A percentile compares a stretch with the other conserved stretches of the same genome.
These are phyloP conservation scores for Pulveroboletus sp. DNA, from an alignment of 768 basidiomycete genomes.

Conservation along the genomic window DNA sequence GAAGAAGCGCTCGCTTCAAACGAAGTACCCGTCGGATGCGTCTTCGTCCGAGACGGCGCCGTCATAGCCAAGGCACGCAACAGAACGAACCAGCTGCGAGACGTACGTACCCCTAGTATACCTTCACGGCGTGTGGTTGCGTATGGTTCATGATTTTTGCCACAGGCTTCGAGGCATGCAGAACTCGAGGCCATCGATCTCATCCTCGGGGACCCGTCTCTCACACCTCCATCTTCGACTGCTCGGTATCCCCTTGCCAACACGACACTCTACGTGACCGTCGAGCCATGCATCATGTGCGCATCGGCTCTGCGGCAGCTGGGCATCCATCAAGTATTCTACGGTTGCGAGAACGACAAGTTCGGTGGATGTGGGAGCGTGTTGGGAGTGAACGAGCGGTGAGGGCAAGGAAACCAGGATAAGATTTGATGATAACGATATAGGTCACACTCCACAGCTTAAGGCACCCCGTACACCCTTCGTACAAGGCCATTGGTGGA, in stretches of 20 bases:
- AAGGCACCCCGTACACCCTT: constrained; percentile 65
- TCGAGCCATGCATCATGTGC: constrained; percentile 99
- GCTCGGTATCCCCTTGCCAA: constrained; percentile 59
- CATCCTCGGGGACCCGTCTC: constrained; percentile 60
- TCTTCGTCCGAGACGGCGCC: constrained; percentile 76
- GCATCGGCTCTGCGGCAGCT: constrained; percentile 92
- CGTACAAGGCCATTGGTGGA: constrained; percentile 72
- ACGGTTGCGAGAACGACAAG: constrained; percentile 91
- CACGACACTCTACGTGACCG: constrained; percentile 93
- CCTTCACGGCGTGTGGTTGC: not conserved
- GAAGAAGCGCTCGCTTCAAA: constrained; percentile 78
- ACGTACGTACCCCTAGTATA: constrained; percentile 46
- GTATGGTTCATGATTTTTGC: not conserved
- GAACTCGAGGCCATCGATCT: constrained; percentile 95
- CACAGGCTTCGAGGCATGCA: constrained; percentile 91
- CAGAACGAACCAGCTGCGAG: constrained; percentile 88
- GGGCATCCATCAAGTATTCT: constrained; percentile 85
- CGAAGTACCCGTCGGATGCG: constrained; percentile 96
- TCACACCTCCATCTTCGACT: constrained; percentile 44
- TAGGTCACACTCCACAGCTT: constrained; percentile 42
- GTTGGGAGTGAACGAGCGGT: constrained; percentile 78
- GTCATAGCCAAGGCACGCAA: constrained; percentile 88
- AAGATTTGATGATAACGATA: not conserved
- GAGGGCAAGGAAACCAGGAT: constrained; percentile 24
- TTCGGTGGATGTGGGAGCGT: constrained; percentile 98